phyloP scores from a whole-genome alignment of 2,329 filamentous ascomycete species.

The Trichothecium sympodiale region DNA sequence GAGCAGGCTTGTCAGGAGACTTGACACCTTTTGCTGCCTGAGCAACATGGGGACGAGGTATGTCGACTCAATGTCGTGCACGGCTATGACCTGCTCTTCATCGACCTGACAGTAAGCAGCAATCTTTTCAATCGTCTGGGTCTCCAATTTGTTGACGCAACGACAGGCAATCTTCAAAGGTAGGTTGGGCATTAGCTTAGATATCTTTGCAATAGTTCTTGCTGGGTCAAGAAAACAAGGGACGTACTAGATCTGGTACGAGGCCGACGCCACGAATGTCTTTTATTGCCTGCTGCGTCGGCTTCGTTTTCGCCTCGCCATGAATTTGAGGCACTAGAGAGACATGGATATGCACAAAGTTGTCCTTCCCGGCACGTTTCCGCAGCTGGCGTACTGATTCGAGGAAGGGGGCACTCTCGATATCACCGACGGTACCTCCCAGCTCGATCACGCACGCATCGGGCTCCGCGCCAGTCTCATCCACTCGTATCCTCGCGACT shows the following conservation, averaged over 20 bases:
- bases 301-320: conserved; percentile 88
- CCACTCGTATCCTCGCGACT: conserved; percentile 75
- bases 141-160: conserved; percentile 66
- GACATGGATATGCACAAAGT: conserved; percentile 85
- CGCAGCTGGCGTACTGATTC: conserved; percentile 75
- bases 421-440: conserved; percentile 59
- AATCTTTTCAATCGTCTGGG: conserved; percentile 72
- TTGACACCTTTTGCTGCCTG: conserved; percentile 65
- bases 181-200: conserved; percentile 4
- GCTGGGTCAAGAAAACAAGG: background rate
- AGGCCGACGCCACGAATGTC: conserved; percentile 72
- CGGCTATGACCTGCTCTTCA: conserved; percentile 70
- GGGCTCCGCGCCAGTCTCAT: conserved; percentile 70
- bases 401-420: conserved; percentile 79
- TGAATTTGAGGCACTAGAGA: conserved; percentile 67
- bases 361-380: conserved; percentile 56
- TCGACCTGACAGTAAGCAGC: conserved; percentile 84
- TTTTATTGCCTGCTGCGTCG: conserved; percentile 83
- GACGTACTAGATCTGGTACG: conserved; percentile 53
- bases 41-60: conserved; percentile 95
- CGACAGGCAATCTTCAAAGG: conserved; percentile 70
- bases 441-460: conserved; percentile 72
- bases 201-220: too few relatives aligned
- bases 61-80: conserved; percentile 78
- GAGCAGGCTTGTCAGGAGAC: conserved; percentile 54